Conservation (phyloP, 345 rosid genomes). For the Lenwebbia sp. region DNA sequence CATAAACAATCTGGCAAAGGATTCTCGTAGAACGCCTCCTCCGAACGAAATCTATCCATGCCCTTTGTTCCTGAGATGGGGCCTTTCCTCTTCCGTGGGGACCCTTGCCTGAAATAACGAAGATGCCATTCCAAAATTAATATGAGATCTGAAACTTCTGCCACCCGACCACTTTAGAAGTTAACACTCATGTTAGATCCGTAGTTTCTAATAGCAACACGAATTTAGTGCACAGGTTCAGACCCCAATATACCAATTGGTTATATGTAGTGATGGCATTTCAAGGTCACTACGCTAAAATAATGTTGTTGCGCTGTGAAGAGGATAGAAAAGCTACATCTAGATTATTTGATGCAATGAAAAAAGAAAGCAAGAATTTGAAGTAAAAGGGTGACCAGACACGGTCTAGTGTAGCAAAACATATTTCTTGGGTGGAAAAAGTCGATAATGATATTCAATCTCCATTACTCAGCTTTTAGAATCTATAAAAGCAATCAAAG, state of each 20-base stretch:
- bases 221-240: not conserved
- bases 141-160: not conserved
- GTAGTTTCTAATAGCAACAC: not conserved
- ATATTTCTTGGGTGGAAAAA: not conserved
- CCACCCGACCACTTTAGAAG: not conserved
- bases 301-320: not conserved
- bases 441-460: not conserved
- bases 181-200: not conserved
- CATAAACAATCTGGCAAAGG: conserved; percentile 92
- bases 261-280: not conserved
- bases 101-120: conserved; percentile 49
- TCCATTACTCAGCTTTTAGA: not conserved
- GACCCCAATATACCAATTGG: not conserved
- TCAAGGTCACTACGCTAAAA: not conserved
- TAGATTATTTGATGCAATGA: not conserved
- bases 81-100: conserved; percentile 86
- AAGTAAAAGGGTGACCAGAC: not conserved
- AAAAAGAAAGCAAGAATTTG: not conserved
- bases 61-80: conserved; percentile 80
- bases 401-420: not conserved
- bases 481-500: not conserved
- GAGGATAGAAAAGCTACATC: not conserved
- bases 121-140: not conserved
- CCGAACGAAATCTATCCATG: conserved; percentile 75
- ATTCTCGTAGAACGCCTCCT: conserved; percentile 82